phyloP scores from a whole-genome alignment of 331 rosid species.

The Pyracantha coccinea region DNA sequence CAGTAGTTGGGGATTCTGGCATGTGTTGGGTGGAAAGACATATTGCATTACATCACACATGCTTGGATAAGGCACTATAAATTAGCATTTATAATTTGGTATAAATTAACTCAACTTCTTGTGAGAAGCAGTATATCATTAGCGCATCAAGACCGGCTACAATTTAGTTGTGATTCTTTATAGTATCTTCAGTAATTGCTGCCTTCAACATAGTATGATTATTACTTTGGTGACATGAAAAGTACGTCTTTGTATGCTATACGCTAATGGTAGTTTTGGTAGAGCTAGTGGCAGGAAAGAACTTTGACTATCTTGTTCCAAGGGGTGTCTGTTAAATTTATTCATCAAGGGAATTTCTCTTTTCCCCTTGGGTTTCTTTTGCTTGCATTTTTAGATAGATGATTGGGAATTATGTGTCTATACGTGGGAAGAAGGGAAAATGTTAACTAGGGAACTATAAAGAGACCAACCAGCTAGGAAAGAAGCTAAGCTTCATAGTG shows the following conservation, averaged over 20 bases:
- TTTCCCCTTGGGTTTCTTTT: not conserved
- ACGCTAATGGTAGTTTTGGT: not conserved
- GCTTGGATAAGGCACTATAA: not conserved
- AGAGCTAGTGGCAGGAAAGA: not conserved
- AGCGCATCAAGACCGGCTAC: not conserved
- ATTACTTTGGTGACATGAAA: not conserved
- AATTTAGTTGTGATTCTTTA: not conserved
- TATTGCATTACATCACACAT: not conserved
- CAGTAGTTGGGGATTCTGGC: not conserved
- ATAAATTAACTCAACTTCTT: not conserved
- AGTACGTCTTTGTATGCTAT: not conserved
- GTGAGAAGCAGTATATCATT: not conserved
- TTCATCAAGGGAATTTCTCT: not conserved
- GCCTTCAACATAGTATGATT: not conserved
- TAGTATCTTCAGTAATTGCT: not conserved
- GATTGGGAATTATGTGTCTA: not conserved
- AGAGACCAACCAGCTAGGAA: not conserved
- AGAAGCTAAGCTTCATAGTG: not conserved
- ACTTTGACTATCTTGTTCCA: not conserved
- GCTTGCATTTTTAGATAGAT: not conserved
- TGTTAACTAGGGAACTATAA: too few species aligned
- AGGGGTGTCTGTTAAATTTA: not conserved
- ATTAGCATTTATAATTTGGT: not conserved
- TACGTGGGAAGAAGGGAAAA: not conserved
- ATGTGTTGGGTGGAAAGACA: not conserved